Base-by-base conservation (phyloP, 1,284 basidiomycete genomes). In the Omphalotus olearius region DNA sequence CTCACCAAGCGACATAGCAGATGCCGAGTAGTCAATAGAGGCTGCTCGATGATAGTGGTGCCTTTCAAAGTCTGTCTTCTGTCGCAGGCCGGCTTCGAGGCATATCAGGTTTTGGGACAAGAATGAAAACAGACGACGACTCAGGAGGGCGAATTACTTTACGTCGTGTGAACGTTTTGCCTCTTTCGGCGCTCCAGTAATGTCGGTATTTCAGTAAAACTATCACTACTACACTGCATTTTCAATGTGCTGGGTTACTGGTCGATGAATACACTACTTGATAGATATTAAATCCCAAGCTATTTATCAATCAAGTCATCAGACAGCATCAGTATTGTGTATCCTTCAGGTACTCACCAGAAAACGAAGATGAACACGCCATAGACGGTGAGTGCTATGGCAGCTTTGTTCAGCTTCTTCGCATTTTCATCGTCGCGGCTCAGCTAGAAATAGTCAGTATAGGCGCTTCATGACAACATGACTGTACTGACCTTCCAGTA, bases 281-380 rank as follows among this genome's bases (percentile, higher is more conserved):
- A 62, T 89, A 86, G 49, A 91, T 80, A 62, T 91, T 91, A 66
- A 83, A 92, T 54, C 79, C 78, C 60, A 92, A 69, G 63, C 88
- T 91, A 65, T 20, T 38, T 46, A 39, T 26, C 13, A 36, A 2
- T 16, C 17, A 20, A 47, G 43, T 59, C 38, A 59, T 43, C 13
- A 35, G 33, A 40, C 36, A 10, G 39, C 20, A 43, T 49, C 20
- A 47, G 36, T 14, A 47, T 4, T 7, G 33, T 16, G 16, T 30
- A 17, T 17, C 47, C 13, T 3, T 47, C 38, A 6, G 13, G 18
- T 14, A 76, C 90, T 62, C 63, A 92, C 91, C 92, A 95, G 67
- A 96, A 92, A 23, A 88, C 72, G 71, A 94, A 93, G 43, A 98
- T 83, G 57, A 74, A 76, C n/a, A 76, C 67, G 11, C 94, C 94